These are phyloP conservation scores for Ramularia endophylla DNA, from an alignment of 2,329 filamentous ascomycete genomes.

Conservation along the genomic window DNA sequence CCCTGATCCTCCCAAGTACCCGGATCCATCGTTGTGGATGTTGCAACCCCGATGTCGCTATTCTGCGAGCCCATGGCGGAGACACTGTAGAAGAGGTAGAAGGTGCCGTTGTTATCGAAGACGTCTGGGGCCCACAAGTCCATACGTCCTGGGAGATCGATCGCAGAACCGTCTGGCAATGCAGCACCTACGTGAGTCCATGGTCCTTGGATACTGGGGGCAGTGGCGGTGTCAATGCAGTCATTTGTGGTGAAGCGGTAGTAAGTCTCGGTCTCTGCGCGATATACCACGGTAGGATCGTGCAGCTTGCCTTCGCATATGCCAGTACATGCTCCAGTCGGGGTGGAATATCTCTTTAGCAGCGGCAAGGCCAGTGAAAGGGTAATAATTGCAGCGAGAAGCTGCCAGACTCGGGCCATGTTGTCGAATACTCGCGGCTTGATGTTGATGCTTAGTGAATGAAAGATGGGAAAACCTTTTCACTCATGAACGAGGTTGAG, in stretches of 20 bases:
- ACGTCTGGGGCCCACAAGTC: slow-evolving; percentile 60
- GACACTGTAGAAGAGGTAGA: slow-evolving; percentile 60
- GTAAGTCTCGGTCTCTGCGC: slow-evolving; percentile 31
- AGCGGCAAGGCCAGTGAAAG: slow-evolving; percentile 8
- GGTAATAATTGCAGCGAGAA: not conserved
- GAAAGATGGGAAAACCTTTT: no score
- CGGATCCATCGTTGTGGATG: slow-evolving; percentile 42
- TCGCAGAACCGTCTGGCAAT: slow-evolving; percentile 42
- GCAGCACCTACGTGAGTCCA: slow-evolving; percentile 45
- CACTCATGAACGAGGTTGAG: no score
- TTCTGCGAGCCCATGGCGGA: slow-evolving; percentile 54
- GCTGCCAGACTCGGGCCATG: no score
- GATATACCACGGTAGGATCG: slow-evolving; percentile 18
- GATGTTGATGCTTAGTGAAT: no score
- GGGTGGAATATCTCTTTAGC: slow-evolving; percentile 11
- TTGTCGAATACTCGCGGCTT: no score
- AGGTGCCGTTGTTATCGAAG: slow-evolving; percentile 49
- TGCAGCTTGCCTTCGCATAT: slow-evolving; percentile 15
- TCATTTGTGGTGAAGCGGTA: slow-evolving; percentile 49
- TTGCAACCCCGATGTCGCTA: slow-evolving; percentile 58
- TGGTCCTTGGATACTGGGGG: slow-evolving; percentile 42
- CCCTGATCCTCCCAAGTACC: slow-evolving; percentile 58
- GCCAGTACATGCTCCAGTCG: slow-evolving; percentile 13
- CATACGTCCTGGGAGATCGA: slow-evolving; percentile 40
- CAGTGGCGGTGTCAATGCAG: slow-evolving; percentile 43